phyloP scores from a whole-genome alignment of 805 yeast species.

The Tetrapisispora iriomotensis region DNA sequence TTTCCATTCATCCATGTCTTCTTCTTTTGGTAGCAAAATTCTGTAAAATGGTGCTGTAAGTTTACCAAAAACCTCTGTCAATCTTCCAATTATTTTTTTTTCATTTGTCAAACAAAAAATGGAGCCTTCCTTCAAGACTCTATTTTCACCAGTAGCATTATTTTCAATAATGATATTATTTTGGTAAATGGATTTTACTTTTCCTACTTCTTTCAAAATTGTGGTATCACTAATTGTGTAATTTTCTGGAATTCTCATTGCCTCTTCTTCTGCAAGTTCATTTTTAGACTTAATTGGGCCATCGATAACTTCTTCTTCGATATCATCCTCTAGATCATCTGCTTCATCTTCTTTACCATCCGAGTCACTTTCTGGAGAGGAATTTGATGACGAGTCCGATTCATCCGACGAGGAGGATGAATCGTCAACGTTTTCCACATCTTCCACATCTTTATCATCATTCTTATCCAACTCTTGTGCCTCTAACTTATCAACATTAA shows the following conservation, averaged over 20 bases:
- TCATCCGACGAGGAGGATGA: not conserved
- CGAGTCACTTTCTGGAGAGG: constrained; percentile 2
- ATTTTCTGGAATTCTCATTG: constrained; percentile 58
- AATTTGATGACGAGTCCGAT: constrained; percentile 10
- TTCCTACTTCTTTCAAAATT: constrained; percentile 65
- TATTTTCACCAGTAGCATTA: constrained; percentile 67
- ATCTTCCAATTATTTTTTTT: constrained; percentile 52
- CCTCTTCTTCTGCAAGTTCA: constrained; percentile 60
- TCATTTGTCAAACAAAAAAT: constrained; percentile 69
- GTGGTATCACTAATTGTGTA: constrained; percentile 50
- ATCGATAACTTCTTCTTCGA: constrained; percentile 30
- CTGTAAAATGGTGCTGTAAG: constrained; percentile 74
- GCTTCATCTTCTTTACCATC: constrained; percentile 14
- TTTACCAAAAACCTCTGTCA: constrained; percentile 86
- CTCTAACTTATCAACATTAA: not conserved
- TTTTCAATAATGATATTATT: constrained; percentile 65
- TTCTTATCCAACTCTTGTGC: not conserved
- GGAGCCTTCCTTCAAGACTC: constrained; percentile 73
- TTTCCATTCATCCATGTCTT: constrained; percentile 27
- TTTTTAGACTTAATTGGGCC: constrained; percentile 75
- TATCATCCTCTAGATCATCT: constrained; percentile 12
- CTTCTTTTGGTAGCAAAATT: constrained; percentile 40
- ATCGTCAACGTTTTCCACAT: not conserved
- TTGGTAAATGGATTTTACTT: constrained; percentile 58
- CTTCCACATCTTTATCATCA: not conserved